Evolutionary conservation across 169 alveolate genomes (phyloP), one percentile per base, ranked within the genome.

Genomic region (Cryptosporidium ryanae): DNA sequence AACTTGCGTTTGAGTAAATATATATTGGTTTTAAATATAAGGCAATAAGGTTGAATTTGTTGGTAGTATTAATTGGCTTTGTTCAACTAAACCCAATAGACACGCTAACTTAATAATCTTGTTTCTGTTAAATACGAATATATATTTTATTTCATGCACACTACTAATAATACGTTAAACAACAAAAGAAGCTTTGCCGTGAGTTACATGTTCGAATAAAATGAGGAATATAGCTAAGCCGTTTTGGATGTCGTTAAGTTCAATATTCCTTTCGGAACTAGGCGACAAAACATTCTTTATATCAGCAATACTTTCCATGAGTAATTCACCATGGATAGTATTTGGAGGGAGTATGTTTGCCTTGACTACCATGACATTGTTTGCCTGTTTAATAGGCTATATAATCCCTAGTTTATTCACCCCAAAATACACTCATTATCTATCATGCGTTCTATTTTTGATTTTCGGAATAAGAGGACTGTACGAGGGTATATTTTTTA

Each of bases 201-300:
- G 46, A 38, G 8, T 4, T 4, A 10, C 8, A 10, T 38, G 46
- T 6, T 61, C 8, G 17, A 32, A 7, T 13, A 43, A 31, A 44
- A 76, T 76, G 87, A 31, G 76, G 29, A 76, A 46, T 43, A 27
- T 61, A 6, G 34, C 63, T 6, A 59, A 55, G 25, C 63, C 87
- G 18, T 76, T 76, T 61, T 76, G 87, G 87, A 76, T 76, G 68
- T 76, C 87, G 32, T 6, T 76, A 38, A 59, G 55, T 13, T 66
- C 93, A 15, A 82, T 92, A 48, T 71, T 92, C 61, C 46, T 92
- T 27, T 89, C 94, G 25, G 96, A 92, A 90, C 21, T 92, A 43
- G 95, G 94, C 21, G 95, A 94, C 66, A 82, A 92, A 63, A 92
- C 96, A 29, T 94, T 92, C 66, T 92, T 94, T 43, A 82, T 94